Evolutionary conservation across 805 yeast species (phyloP), one percentile per base, ranked within the genome.

Genomic region (Ogataea neopini): DNA sequence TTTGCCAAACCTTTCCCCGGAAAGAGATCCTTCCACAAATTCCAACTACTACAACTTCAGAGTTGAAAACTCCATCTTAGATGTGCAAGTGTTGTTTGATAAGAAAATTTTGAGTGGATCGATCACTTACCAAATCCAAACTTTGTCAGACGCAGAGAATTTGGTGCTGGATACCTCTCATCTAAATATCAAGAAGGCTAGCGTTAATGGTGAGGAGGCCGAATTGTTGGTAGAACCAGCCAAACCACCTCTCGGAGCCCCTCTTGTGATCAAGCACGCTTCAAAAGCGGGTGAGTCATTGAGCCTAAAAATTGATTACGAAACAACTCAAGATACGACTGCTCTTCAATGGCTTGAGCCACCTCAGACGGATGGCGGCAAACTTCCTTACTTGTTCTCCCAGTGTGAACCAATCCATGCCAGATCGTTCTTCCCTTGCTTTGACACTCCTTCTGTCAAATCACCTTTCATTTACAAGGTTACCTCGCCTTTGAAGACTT

Each of bases 321-420:
- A 75, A 49, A 89, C 97, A 32, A 89, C 96, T 1, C 69, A 71
- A 6, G 65, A 79, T 18, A 85, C 95, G 61, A 87, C 96, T 1
- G 96, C 96, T 3, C 71, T 89, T 50, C 96, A 90, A 66, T 90
- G 94, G 82, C 70, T 90, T 44, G 79, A 78, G n/a, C 81, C 83
- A 29, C 80, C 75, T 44, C 86, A 83, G 57, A 86, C 96, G 7
- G 82, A 82, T 40, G 95, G 91, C 14, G 79, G 82, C 51, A 77
- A 76, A 35, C 73, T 74, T 20, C 89, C 88, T 1, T 85, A 80
- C 64, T 73, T 90, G 48, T 90, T 89, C 65, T 88, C 96, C 9
- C 97, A 90, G 68, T 80, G 95, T 62, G 96, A 90, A 70, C 90
- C 96, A 30, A 89, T 87, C 53, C 96, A 90, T 61, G 94, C 96